phyloP scores from a whole-genome alignment of 1,284 basidiomycete species.

The Vanrija humicola region DNA sequence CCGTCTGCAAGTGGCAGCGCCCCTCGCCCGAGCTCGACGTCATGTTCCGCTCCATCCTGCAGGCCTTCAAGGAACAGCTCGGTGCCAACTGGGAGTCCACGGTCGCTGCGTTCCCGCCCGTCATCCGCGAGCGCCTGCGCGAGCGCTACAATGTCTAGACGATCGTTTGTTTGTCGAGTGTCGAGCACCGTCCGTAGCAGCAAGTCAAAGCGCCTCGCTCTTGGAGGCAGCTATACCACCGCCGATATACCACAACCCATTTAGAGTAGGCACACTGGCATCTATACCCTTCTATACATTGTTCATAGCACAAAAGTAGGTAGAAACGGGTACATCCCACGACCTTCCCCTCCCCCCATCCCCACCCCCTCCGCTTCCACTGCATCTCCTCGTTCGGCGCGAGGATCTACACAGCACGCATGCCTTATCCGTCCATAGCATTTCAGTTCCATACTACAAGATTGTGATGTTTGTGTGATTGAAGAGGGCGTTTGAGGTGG shows the following conservation, averaged over 20 bases:
- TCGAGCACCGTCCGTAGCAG: no score
- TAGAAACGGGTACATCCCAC: slow-evolving; percentile 8
- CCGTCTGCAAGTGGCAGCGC: slow-evolving; percentile 87
- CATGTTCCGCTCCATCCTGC: slow-evolving; percentile 68
- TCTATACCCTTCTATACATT: slow-evolving; percentile 23
- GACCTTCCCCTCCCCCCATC: neutral
- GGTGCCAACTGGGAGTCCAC: slow-evolving; percentile 42
- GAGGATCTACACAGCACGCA: slow-evolving; percentile 11
- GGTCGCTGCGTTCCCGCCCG: slow-evolving; percentile 39
- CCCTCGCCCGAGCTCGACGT: slow-evolving; percentile 81
- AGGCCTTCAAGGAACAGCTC: slow-evolving; percentile 45
- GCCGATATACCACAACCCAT: slow-evolving; percentile 18
- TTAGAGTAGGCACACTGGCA: slow-evolving; percentile 22
- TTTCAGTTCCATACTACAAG: slow-evolving; percentile 11
- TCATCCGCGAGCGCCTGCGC: slow-evolving; percentile 41
- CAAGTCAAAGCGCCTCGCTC: no score
- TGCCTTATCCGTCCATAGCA: slow-evolving; percentile 17
- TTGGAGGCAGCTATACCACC: slow-evolving; percentile 7
- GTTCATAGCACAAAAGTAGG: slow-evolving; percentile 9
- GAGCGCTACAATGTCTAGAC: slow-evolving; percentile 47
- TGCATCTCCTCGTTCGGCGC: slow-evolving; percentile 19
- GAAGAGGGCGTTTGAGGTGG: neutral
- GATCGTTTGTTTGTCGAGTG: neutral
- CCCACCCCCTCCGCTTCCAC: slow-evolving; percentile 1
- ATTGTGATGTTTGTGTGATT: slow-evolving; percentile 7